Base-by-base conservation (phyloP, 2,329 filamentous ascomycete genomes). In the Aspergillus costaricaensis region DNA sequence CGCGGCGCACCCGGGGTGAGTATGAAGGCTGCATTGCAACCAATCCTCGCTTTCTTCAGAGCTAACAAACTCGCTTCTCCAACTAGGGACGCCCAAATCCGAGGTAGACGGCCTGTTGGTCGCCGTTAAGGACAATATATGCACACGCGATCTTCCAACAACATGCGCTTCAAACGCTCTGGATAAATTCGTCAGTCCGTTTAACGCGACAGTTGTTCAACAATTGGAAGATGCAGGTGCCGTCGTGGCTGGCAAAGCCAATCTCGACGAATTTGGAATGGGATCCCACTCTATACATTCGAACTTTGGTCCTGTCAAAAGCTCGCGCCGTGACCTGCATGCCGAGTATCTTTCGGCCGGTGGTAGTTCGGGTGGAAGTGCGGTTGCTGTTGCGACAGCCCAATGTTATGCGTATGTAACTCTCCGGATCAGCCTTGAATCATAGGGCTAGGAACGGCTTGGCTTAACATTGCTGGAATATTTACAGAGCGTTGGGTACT, bases 241-340 rank as follows among this genome's bases (percentile, higher is more conserved):
- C 5, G 74, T 83, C 5, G 74, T 94, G 2, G 82, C 88, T 1
- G 90, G 89, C 6, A 96, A 96, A 76, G 93, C 92, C 2, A 96
- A 96, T 73, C 87, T 98, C 82, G 95, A 98, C 77, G 95, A 96
- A 73, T 96, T 96, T 73, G 92, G 93, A 27, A 96, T 96, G 93
- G 92, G 92, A 2, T 96, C 92, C 8, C 89, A 96, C 72, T 90
- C 88, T 1, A 83, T 82, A 19, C 79, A 88, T 69, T 92, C 91
- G 0, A 77, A 82, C 57, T 86, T 88, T 68, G 91, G 90, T 1
- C 74, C 85, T 1, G 90, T 94, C 4, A 79, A 74, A 55, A 87
- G 84, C 62, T 80, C 77, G 7, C 75, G 80, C 55, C 78, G 71
- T 25, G 63, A 70, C 57, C 61, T 68, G 47, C 73, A 72, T 49